A percentile compares a stretch with the other conserved stretches of the same genome.
Conservation (phyloP, 2,329 filamentous ascomycete species). For the Stagonosporopsis cucurbitacearum region DNA sequence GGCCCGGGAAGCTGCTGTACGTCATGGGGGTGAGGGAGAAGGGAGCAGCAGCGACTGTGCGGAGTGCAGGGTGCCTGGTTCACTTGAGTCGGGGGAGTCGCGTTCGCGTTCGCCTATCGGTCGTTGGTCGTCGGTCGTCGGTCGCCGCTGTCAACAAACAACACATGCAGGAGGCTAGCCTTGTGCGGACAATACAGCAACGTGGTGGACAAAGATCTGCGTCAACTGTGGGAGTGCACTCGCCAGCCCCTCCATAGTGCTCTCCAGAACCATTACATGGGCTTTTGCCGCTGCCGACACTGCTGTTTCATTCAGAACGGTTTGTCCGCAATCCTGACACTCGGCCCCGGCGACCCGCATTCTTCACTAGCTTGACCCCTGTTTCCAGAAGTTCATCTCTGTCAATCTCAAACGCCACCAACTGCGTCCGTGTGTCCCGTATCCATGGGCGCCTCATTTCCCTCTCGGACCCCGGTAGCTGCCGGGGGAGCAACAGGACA, state of each 20-base stretch:
- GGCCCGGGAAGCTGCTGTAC: constrained; percentile 25
- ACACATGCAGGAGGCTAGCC: constrained; percentile 19
- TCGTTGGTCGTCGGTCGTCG: constrained; percentile 4
- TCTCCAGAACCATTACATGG: not conserved
- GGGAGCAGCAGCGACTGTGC: constrained; percentile 22
- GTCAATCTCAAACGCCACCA: constrained; percentile 19
- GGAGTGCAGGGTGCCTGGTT: constrained; percentile 11
- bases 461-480: constrained; percentile 2
- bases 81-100: constrained; percentile 17
- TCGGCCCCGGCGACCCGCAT: constrained; percentile 18
- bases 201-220: constrained; percentile 6
- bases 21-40: constrained; percentile 20
- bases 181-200: constrained; percentile 12
- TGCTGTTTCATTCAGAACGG: constrained; percentile 19
- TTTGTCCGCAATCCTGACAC: constrained; percentile 14
- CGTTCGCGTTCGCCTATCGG: constrained; percentile 7
- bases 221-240: constrained; percentile 10
- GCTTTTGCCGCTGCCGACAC: constrained; percentile 7
- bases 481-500: not conserved
- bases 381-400: constrained; percentile 18
- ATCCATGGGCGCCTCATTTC: constrained; percentile 9
- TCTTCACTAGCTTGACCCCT: constrained; percentile 22
- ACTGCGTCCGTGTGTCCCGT: constrained; percentile 17
- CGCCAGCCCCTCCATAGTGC: constrained; percentile 13
- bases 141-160: constrained; percentile 19